Percentiles rank a stretch among this genome's conserved stretches.
Evolutionary conservation across 2,329 filamentous ascomycete genomes (phyloP).

Genomic region (Claviceps arundinis): DNA sequence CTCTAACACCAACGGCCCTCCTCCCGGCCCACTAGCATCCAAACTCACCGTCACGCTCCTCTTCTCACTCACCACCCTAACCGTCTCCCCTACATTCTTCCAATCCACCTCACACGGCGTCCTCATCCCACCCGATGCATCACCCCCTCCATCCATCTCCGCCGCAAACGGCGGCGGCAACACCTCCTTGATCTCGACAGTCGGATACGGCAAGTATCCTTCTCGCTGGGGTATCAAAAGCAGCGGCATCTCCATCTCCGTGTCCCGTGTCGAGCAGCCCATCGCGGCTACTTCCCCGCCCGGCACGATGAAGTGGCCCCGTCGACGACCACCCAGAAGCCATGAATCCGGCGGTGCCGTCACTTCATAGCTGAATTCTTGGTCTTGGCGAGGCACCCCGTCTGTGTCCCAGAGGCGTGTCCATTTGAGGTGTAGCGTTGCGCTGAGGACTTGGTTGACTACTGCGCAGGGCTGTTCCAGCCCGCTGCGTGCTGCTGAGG

Average conservation of each 20-base stretch:
- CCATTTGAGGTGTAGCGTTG: slow-evolving; percentile 49
- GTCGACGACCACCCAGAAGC: slow-evolving; percentile 72
- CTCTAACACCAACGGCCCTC: slow-evolving; percentile 54
- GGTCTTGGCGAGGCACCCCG: slow-evolving; percentile 26
- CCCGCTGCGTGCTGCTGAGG: too few species aligned
- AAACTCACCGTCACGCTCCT: slow-evolving; percentile 60
- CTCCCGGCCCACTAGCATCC: slow-evolving; percentile 51
- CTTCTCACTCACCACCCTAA: slow-evolving; percentile 61
- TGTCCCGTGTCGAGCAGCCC: slow-evolving; percentile 32
- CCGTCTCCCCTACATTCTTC: slow-evolving; percentile 61
- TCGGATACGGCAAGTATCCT: slow-evolving; percentile 66
- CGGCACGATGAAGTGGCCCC: slow-evolving; percentile 60
- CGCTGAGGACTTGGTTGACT: slow-evolving; percentile 52
- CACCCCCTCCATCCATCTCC: slow-evolving; percentile 5
- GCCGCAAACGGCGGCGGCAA: slow-evolving; percentile 10
- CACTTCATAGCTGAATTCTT: slow-evolving; percentile 77
- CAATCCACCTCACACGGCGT: slow-evolving; percentile 64
- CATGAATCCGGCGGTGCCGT: slow-evolving; percentile 61
- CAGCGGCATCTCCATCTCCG: slow-evolving; percentile 49
- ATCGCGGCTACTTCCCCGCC: slow-evolving; percentile 23
- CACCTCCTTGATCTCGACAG: slow-evolving; percentile 61
- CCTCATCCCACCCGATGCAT: slow-evolving; percentile 7
- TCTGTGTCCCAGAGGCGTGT: slow-evolving; percentile 48
- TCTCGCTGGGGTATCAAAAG: slow-evolving; percentile 69
- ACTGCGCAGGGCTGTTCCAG: too few species aligned